These are phyloP conservation scores for Sistotremastrum suecicum DNA, from an alignment of 768 basidiomycete genomes.

Conservation along the genomic window DNA sequence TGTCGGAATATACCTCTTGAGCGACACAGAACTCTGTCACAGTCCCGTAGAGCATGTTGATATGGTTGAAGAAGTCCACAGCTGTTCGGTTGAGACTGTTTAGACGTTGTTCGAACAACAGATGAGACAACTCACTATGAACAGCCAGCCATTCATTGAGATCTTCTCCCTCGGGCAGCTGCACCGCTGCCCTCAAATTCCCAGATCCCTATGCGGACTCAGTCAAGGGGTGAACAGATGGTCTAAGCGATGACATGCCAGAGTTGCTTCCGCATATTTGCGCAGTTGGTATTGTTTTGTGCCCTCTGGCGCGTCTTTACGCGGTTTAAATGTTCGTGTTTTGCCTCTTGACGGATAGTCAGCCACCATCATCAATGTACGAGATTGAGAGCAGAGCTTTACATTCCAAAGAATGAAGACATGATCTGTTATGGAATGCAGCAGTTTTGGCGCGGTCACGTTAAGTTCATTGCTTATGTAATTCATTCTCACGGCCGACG, in stretches of 20 bases:
- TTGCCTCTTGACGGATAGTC: slow-evolving; percentile 44
- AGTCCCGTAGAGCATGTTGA: slow-evolving; percentile 98
- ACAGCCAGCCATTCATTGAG: slow-evolving; percentile 99
- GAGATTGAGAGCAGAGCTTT: slow-evolving; percentile 19
- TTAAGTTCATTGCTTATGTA: too few relatives aligned
- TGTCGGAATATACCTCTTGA: slow-evolving; percentile 51
- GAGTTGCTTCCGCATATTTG: slow-evolving; percentile 94
- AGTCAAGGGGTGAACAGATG: neutral
- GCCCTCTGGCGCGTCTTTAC: slow-evolving; percentile 88
- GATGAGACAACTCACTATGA: slow-evolving; percentile 48
- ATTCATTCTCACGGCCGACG: too few relatives aligned
- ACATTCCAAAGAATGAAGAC: slow-evolving; percentile 87
- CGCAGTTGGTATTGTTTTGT: slow-evolving; percentile 97
- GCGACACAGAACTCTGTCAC: slow-evolving; percentile 96
- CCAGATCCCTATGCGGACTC: slow-evolving; percentile 67
- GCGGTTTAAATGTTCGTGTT: slow-evolving; percentile 91
- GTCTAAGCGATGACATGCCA: slow-evolving; percentile 34
- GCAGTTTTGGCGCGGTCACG: neutral
- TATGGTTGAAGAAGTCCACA: slow-evolving; percentile 98
- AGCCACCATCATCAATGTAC: neutral
- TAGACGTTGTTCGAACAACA: neutral
- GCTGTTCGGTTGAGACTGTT: slow-evolving; percentile 30
- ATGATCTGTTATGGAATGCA: slow-evolving; percentile 20
- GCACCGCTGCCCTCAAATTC: slow-evolving; percentile 83
- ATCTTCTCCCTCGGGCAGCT: slow-evolving; percentile 94